Evolutionary conservation across 108 stramenopile genomes (phyloP), one percentile per base, ranked within the genome.

Genomic region (Nitzschia palea): DNA sequence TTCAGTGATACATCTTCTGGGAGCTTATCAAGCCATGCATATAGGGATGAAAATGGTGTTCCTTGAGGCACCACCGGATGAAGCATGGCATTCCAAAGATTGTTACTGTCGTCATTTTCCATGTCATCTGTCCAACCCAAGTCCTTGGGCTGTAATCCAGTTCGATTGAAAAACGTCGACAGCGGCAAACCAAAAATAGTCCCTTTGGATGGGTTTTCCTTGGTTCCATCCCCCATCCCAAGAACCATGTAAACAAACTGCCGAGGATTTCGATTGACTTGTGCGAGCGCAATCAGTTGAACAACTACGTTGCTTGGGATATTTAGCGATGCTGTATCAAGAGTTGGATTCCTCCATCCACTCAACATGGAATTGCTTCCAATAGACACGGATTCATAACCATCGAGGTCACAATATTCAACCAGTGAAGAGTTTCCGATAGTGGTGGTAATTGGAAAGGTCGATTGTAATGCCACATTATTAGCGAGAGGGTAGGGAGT

Each of bases 61-160:
- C 68, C 71, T 17, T 48, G 26, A 45, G 30, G 15, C 3, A 77
- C 58, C 15, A 84, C 48, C 23, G 91, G 87, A 62, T 87, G 77
- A 2, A 92, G 40, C 44, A 67, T 79, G 17, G 91, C 91, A 62
- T 75, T 89, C 91, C 91, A 92, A 26, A 92, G 32, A 48, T 58
- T 74, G 22, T 71, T 47, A 18, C 22, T 48, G 9, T 71, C 62
- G 18, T 62, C 57, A 53, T 71, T 64, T 1, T 64, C 47, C 44
- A 33, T 44, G n/a, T 68, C 77, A 10, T 54, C 35, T 14, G 35
- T 25, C 86, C 86, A 87, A 20, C 74, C 74, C 14, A 93, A 18
- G 69, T 93, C 83, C 1, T 44, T 31, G 1, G 35, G 47, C 9
- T 48, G 15, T 15, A 88, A 28, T 32, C 68, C 74, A 2, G 73